phyloP scores from a whole-genome alignment of 768 basidiomycete genomes.

The Psilocybe cyanescens region DNA sequence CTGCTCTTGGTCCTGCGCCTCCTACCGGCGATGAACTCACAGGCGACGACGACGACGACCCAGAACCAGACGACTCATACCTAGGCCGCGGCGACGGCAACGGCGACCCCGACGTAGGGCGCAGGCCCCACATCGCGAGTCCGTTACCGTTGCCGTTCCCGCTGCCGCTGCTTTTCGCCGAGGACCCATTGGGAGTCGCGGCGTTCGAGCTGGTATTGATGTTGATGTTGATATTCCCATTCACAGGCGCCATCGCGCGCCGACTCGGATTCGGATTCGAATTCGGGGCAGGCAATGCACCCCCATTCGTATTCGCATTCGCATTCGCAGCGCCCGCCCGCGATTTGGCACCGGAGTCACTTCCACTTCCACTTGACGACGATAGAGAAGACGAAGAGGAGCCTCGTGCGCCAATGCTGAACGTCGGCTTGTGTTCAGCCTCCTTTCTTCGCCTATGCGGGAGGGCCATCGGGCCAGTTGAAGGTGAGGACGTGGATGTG shows the following conservation, averaged over 20 bases:
- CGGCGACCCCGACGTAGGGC: conserved; percentile 10
- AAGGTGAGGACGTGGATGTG: neutral
- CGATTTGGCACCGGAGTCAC: conserved; percentile 10
- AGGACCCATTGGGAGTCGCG: too few species aligned
- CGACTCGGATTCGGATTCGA: neutral
- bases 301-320: neutral
- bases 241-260: neutral
- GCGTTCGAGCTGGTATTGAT: neutral
- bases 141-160: neutral
- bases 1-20: neutral
- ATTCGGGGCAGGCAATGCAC: neutral
- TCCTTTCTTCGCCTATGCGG: neutral
- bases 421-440: conserved; percentile 12
- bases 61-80: neutral
- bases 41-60: neutral
- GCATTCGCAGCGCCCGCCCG: neutral
- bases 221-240: neutral
- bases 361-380: conserved; percentile 19
- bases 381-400: neutral
- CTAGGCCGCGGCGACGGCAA: neutral
- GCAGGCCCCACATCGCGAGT: conserved; percentile 3
- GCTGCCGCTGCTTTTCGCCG: neutral
- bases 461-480: conserved; percentile 5
- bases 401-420: conserved; percentile 9
- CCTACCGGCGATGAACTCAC: neutral